phyloP scores from a whole-genome alignment of 345 rosid species.

The Isatis tinctoria region DNA sequence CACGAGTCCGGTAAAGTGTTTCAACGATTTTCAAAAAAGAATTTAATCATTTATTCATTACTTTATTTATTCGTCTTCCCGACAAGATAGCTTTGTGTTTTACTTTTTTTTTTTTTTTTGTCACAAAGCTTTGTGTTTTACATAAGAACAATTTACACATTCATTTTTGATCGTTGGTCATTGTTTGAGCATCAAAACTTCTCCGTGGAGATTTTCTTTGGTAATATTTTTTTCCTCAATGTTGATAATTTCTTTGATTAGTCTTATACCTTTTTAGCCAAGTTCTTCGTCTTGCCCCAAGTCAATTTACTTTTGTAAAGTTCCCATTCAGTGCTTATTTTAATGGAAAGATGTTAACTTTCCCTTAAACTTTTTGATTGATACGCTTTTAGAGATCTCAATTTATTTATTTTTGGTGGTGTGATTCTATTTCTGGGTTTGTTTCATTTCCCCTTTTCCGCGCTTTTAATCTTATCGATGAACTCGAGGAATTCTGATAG shows the following conservation, averaged over 20 bases:
- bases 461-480: neutral
- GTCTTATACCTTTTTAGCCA: neutral
- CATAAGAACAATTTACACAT: neutral
- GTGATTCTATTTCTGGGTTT: neutral
- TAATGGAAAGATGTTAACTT: slow-evolving; percentile 14
- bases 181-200: neutral
- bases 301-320: neutral
- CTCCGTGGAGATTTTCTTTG: slow-evolving; percentile 6
- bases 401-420: neutral
- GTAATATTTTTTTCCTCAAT: neutral
- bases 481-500: neutral
- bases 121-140: neutral
- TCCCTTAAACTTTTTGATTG: neutral
- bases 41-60: neutral
- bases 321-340: neutral
- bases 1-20: slow-evolving; percentile 1
- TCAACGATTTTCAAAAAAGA: neutral
- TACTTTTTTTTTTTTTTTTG: too few species aligned
- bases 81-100: neutral
- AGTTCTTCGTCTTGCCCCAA: neutral
- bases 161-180: neutral
- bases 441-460: neutral
- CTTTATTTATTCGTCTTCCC: neutral
- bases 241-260: slow-evolving; percentile 11
- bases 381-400: slow-evolving; percentile 7